A percentile compares a stretch with the other conserved stretches of the same genome.
Conservation (phyloP, 345 rosid species). For the Crucihimalaya himalaica region DNA sequence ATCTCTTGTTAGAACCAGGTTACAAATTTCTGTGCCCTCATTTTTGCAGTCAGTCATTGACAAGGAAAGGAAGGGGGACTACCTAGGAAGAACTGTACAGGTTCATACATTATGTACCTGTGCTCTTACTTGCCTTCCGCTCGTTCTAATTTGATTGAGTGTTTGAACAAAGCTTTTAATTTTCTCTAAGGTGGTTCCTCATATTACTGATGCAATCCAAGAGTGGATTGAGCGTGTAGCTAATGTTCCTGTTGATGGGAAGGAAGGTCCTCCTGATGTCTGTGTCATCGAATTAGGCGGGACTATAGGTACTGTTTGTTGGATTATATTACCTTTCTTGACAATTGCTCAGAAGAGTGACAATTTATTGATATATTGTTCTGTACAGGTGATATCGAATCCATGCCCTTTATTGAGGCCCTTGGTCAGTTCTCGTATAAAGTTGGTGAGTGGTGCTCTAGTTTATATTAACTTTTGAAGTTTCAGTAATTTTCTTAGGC, state of each 20-base stretch:
- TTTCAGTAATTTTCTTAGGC: background rate
- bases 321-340: background rate
- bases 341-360: background rate
- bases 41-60: conserved; percentile 69
- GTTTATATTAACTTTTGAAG: background rate
- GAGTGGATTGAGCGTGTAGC: conserved; percentile 97
- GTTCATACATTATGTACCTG: conserved; percentile 38
- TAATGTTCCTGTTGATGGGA: conserved; percentile 77
- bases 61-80: conserved; percentile 92
- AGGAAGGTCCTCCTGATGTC: conserved; percentile 89
- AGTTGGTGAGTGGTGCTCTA: conserved; percentile 60
- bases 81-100: conserved; percentile 99
- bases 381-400: conserved; percentile 90
- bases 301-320: conserved; percentile 65
- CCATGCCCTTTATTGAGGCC: conserved; percentile 96
- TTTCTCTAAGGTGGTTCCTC: conserved; percentile 79
- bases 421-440: conserved; percentile 91
- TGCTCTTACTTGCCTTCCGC: conserved; percentile 6
- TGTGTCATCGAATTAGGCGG: conserved; percentile 99
- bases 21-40: background rate
- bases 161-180: conserved; percentile 19
- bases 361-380: conserved; percentile 20
- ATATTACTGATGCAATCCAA: conserved; percentile 91
- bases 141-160: conserved; percentile 3
- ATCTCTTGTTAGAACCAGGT: conserved; percentile 5